Percentiles rank a stretch among this genome's conserved stretches.
Evolutionary conservation across 148 eudicot species (phyloP).

Genomic region (Diospyros lotus): DNA sequence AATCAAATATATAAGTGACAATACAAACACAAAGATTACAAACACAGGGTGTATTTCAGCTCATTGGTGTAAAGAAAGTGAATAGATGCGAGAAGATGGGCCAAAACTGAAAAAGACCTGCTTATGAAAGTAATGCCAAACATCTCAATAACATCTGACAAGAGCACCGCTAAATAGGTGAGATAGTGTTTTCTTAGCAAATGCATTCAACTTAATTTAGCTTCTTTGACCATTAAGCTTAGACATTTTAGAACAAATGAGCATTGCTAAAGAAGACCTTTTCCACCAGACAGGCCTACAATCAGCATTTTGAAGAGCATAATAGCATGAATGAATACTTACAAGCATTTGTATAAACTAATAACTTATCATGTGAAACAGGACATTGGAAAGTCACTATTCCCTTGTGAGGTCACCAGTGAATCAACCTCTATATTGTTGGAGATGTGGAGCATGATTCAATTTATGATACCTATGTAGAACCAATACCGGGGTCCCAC

Average conservation of each 20-base stretch:
- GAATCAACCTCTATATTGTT: not conserved
- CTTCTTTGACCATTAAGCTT: not conserved
- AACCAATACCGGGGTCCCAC: no score
- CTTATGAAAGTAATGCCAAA: not conserved
- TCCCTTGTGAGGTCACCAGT: not conserved
- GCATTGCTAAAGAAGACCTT: not conserved
- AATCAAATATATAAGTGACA: slow-evolving; percentile 9
- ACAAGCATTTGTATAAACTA: not conserved
- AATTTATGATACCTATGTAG: no score
- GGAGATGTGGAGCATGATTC: no score
- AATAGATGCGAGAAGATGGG: not conserved
- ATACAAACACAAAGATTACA: not conserved
- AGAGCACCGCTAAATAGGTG: not conserved
- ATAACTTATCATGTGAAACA: not conserved
- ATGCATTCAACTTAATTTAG: slow-evolving; percentile 1
- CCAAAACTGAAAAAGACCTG: not conserved
- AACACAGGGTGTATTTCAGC: not conserved
- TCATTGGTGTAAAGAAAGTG: not conserved
- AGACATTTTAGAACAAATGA: not conserved
- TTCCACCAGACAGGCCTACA: not conserved
- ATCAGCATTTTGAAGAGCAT: not conserved
- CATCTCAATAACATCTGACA: not conserved
- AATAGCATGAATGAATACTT: not conserved
- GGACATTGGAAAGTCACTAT: not conserved
- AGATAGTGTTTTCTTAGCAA: not conserved